Base-by-base conservation (phyloP, 1,284 basidiomycete genomes). In the Neolentinus lepideus region DNA sequence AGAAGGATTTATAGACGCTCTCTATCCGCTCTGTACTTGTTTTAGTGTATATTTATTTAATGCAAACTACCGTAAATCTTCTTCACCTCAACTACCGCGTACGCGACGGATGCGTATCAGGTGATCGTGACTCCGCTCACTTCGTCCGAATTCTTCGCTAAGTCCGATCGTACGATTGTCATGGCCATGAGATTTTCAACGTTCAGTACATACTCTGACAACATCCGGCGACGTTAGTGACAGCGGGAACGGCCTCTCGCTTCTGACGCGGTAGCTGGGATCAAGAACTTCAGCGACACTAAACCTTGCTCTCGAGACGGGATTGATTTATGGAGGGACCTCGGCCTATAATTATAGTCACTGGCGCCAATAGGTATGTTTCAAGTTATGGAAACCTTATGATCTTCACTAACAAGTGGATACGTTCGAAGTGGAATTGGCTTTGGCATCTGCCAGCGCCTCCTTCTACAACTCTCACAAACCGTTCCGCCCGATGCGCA, bases 391-490 rank as follows among this genome's bases (percentile, higher is more conserved):
- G 26, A 22, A n/a, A 19, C 50, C 22, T 47, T 31, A 2, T 16
- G 26, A 24, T 21, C 31, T 51, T 55, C 21, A 47, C 57, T 52
- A 25, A 54, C 16, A 21, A 50, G 31, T 51, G 46, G 45, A 53
- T 29, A 24, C 33, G n/a, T 35, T 16, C 54, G 2, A 67, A 94
- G 93, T 53, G 92, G 93, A 56, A 79, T 94, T 27, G 93, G 92
- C 11, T 87, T 88, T 64, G 92, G 90, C 1, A 86, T 92, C 52
- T 94, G 92, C 71, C 83, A 89, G 57, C 85, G 91, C 53, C 79
- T 96, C 6, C 76, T 95, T 51, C 69, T 76, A 59, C 86, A 92
- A 64, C 75, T 94, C 21, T 82, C 82, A 3, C 72, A 75, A 26
- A 65, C 66, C 16, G 64, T 63, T 51, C 81, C 79, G 1, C 67